A percentile compares a stretch with the other conserved stretches of the same genome.
Conservation (phyloP, 1,139 yeast genomes). For the Debaryomycetaceae sp. region DNA sequence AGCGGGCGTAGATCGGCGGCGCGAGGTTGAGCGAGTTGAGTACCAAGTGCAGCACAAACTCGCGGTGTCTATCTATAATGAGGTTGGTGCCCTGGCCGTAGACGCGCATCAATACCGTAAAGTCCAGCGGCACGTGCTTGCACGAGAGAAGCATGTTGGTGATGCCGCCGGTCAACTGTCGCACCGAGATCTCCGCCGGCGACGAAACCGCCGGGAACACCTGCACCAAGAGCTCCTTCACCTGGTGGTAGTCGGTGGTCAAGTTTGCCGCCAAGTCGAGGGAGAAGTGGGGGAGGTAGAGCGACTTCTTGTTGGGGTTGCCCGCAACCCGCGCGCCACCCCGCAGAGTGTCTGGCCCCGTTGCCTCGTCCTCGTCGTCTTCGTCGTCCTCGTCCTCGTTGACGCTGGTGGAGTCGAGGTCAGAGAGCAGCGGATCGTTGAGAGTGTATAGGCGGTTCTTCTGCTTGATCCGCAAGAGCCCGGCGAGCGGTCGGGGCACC, state of each 20-base stretch:
- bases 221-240: constrained; percentile 28
- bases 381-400: constrained; percentile 8
- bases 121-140: constrained; percentile 20
- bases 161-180: constrained; percentile 68
- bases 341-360: too few species aligned
- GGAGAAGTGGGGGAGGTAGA: constrained; percentile 36
- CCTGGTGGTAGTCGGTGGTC: constrained; percentile 26
- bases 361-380: constrained; percentile 6
- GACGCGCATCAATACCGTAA: constrained; percentile 58
- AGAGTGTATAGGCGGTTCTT: constrained; percentile 37
- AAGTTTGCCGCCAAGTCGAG: constrained; percentile 32
- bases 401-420: constrained; percentile 29
- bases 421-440: constrained; percentile 42
- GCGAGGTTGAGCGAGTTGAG: constrained; percentile 61
- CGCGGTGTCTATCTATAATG: constrained; percentile 73
- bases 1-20: constrained; percentile 64
- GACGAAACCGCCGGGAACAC: constrained; percentile 25
- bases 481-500: too few species aligned
- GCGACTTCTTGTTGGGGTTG: constrained; percentile 6
- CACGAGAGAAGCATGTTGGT: constrained; percentile 70
- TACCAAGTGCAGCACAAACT: constrained; percentile 66
- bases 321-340: too few species aligned
- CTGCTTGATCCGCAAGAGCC: constrained; percentile 21
- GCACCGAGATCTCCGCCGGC: constrained; percentile 21
- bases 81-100: constrained; percentile 74